Conservation (phyloP, 2,329 filamentous ascomycete species). For the Nigrospora sphaerica region DNA sequence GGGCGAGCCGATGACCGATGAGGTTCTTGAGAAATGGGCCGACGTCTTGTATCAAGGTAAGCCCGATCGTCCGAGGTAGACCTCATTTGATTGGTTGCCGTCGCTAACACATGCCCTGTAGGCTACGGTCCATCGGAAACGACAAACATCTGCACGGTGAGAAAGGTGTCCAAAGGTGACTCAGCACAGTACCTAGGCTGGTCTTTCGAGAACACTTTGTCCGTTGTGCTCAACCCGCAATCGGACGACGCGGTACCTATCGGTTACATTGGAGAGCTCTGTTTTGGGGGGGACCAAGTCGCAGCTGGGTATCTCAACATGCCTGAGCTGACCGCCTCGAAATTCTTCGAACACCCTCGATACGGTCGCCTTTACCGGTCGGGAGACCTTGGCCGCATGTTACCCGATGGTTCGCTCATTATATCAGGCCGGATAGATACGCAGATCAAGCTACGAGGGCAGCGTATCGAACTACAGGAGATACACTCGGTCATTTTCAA, state of each 20-base stretch:
- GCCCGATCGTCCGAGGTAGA: neutral
- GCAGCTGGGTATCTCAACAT: slow-evolving; percentile 63
- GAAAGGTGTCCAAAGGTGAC: slow-evolving; percentile 50
- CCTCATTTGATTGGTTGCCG: too few relatives aligned
- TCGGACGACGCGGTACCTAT: slow-evolving; percentile 50
- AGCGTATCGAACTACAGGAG: slow-evolving; percentile 72
- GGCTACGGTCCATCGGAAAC: slow-evolving; percentile 79
- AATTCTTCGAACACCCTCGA: slow-evolving; percentile 60
- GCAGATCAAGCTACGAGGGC: slow-evolving; percentile 75
- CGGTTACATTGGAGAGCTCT: slow-evolving; percentile 75
- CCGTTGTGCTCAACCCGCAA: slow-evolving; percentile 49
- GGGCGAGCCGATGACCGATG: slow-evolving; percentile 70
- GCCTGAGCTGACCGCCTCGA: slow-evolving; percentile 52
- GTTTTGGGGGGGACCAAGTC: slow-evolving; percentile 80
- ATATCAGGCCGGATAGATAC: slow-evolving; percentile 70
- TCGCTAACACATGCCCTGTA: slow-evolving; percentile 8
- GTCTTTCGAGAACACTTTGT: slow-evolving; percentile 68
- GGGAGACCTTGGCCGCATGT: slow-evolving; percentile 74
- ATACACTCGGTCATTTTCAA: slow-evolving; percentile 58
- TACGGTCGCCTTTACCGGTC: slow-evolving; percentile 75
- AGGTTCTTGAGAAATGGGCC: slow-evolving; percentile 64
- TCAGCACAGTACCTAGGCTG: slow-evolving; percentile 69
- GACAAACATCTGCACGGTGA: slow-evolving; percentile 80
- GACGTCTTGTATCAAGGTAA: slow-evolving; percentile 63
- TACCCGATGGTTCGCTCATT: slow-evolving; percentile 67